A percentile compares a stretch with the other conserved stretches of the same genome.
Conservation (phyloP, 73 alveolate genomes). For the Uronychia binucleata region DNA sequence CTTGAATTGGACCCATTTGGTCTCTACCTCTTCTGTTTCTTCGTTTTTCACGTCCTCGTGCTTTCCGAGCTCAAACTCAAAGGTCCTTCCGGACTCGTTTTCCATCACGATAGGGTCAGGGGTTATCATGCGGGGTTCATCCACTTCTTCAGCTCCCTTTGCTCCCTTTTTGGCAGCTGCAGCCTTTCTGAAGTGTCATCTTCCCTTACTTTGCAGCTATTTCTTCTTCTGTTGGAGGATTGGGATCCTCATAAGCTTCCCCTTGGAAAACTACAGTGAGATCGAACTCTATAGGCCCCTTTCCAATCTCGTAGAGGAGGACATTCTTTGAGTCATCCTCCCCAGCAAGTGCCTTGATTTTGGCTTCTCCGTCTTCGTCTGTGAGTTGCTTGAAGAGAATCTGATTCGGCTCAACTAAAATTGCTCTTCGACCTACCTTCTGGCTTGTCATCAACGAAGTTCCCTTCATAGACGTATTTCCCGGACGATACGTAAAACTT, state of each 20-base stretch:
- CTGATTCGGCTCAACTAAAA: conserved; percentile 26
- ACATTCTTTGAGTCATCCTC: conserved; percentile 49
- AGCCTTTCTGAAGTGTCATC: not conserved
- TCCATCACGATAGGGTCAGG: conserved; percentile 62
- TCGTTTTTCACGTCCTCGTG: conserved; percentile 32
- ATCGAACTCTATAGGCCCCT: conserved; percentile 42
- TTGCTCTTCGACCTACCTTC: conserved; percentile 41
- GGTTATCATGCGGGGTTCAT: conserved; percentile 62
- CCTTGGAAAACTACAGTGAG: conserved; percentile 47
- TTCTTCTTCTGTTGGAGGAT: conserved; percentile 66
- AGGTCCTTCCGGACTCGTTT: conserved; percentile 52
- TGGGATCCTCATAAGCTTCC: conserved; percentile 60
- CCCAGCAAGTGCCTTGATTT: conserved; percentile 26
- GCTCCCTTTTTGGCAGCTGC: conserved; percentile 63
- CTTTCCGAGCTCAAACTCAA: conserved; percentile 56
- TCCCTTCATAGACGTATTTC: conserved; percentile 57
- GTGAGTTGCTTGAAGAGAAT: conserved; percentile 19
- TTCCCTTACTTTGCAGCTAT: conserved; percentile 24
- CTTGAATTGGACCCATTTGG: conserved; percentile 39
- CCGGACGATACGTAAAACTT: conserved; percentile 65
- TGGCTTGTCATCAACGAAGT: conserved; percentile 58
- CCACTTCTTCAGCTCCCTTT: conserved; percentile 26
- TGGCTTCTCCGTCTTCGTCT: conserved; percentile 40
- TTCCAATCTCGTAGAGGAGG: conserved; percentile 41
- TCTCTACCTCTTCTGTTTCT: conserved; percentile 17